Evolutionary conservation across 768 basidiomycete genomes (phyloP).

Genomic region (Pulveroboletus ravenelii): DNA sequence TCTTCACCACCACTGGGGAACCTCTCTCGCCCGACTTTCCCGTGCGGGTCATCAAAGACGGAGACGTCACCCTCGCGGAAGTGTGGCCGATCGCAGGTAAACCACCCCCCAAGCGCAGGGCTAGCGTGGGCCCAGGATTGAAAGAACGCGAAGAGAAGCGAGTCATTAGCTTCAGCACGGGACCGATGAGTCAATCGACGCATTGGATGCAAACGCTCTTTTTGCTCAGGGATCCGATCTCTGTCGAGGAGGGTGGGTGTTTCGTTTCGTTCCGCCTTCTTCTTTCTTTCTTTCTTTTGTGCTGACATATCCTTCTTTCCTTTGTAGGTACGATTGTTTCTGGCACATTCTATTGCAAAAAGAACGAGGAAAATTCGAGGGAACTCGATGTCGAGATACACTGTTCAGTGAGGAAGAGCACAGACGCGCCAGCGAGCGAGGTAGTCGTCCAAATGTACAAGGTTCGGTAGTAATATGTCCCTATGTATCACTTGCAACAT

Average conservation of each 20-base stretch:
- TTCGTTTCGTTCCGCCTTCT: background rate
- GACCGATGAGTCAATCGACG: constrained; percentile 79
- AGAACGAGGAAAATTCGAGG: constrained; percentile 74
- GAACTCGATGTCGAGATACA: constrained; percentile 93
- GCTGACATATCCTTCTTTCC: background rate
- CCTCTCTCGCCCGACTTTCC: constrained; percentile 48
- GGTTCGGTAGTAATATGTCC: constrained; percentile 46
- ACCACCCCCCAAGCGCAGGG: constrained; percentile 52
- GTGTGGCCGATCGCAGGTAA: constrained; percentile 77
- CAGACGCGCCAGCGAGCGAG: constrained; percentile 32
- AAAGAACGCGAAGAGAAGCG: constrained; percentile 37
- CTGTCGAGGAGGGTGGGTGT: constrained; percentile 64
- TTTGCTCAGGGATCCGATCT: constrained; percentile 73
- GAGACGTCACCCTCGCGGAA: constrained; percentile 61
- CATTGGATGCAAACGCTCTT: constrained; percentile 98
- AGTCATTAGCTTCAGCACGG: constrained; percentile 82
- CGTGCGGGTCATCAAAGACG: constrained; percentile 56
- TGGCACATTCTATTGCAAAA: constrained; percentile 81
- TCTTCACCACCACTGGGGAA: constrained; percentile 65
- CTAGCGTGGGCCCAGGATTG: constrained; percentile 44
- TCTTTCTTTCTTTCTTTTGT: background rate
- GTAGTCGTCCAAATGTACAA: constrained; percentile 75
- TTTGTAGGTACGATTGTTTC: constrained; percentile 61
- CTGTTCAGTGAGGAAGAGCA: constrained; percentile 47
- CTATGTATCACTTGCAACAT: background rate